Evolutionary conservation across 2,329 filamentous ascomycete genomes (phyloP), one percentile per base, ranked within the genome.

Genomic region (Colletotrichum ledebouriae): DNA sequence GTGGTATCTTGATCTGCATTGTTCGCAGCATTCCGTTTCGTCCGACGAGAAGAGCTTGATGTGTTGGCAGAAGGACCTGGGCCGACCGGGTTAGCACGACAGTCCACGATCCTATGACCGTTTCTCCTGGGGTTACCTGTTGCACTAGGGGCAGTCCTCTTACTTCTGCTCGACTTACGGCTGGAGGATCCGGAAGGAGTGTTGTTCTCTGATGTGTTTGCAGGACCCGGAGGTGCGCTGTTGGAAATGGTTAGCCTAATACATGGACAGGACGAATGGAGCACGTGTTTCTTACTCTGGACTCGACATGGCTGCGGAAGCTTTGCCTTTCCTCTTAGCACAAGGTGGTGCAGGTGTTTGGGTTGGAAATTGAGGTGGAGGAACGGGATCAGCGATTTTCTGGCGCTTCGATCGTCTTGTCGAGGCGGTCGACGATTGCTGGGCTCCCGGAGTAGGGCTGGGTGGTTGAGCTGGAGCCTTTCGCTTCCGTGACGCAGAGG

Each of bases 151-250:
- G 80, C 79, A 62, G 82, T 79, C 80, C 91, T 94, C 81, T 92
- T 94, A 76, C 85, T 88, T 71, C 91, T 88, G 76, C 87, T 89
- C 41, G 91, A 89, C 78, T 94, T 94, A 74, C 92, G 87, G 77
- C 89, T 92, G 1, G 90, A 89, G 22, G 89, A 86, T 25, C 89
- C 85, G 63, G 90, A 87, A 41, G 84, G 82, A 78, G 80, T 80
- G 69, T 82, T 80, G 59, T 82, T 85, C 66, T 89, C 86, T 67
- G 86, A 83, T 72, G 90, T 88, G 76, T 89, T 89, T 70, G 88
- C 85, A 73, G 89, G 87, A 74, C 88, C 89, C 72, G 87, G 85
- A 73, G 89, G 87, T 73, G 87, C 87, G 77, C 89, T 71, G 39
- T 46, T 37, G 44, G 63, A 66, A 58, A 9, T 42, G 33, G 25